Base-by-base conservation (phyloP, 306 rosid genomes). In the Pterocarpus macrocarpus region DNA sequence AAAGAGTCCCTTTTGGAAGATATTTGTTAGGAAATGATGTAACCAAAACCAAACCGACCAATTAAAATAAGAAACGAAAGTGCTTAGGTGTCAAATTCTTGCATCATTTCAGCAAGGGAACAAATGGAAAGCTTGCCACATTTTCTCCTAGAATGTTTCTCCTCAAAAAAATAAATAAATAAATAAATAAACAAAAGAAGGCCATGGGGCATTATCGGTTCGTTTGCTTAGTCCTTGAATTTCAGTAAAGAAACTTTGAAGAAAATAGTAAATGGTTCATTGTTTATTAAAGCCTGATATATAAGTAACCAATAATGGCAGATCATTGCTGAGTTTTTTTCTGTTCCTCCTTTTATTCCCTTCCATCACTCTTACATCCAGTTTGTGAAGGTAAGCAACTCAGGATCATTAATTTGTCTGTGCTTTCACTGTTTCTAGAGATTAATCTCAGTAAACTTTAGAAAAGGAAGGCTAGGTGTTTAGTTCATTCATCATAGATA, bases 351-450 rank as follows among this genome's bases (percentile, higher is more conserved):
- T 68, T 80, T 84, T 50, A 64, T 72, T 80, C 84, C 52, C 22
- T 64, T 71, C 16, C 39, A 50, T 32, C 77, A 10, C 47, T 36
- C 49, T 62, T 68, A 62, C 73, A 66, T 77, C 30, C 68, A 39
- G 65, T 82, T 82, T 47, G 43, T 81, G 56, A 84, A 81, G 88
- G 86, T 80, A 78, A 88, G 92, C 75, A 68, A 62, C 58, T 53
- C 32, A 52, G 11, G 39, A 58, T 15, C 59, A 16, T 43, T 43
- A 10, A 47, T 12, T 81, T 58, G n/a, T 67, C 15, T 71, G 5
- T 82, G 36, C 58, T 80, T 66, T 76, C 80, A 55, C 72, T 68
- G 80, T 81, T 55, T 47, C 44, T n/a, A 43, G 56, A 69, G 71
- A 80, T 15, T 52, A 34, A 62, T 75, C 69, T 17, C 14, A 34